Evolutionary conservation across 805 yeast genomes (phyloP), one percentile per base, ranked within the genome.

Genomic region (Brettanomyces anomalus): DNA sequence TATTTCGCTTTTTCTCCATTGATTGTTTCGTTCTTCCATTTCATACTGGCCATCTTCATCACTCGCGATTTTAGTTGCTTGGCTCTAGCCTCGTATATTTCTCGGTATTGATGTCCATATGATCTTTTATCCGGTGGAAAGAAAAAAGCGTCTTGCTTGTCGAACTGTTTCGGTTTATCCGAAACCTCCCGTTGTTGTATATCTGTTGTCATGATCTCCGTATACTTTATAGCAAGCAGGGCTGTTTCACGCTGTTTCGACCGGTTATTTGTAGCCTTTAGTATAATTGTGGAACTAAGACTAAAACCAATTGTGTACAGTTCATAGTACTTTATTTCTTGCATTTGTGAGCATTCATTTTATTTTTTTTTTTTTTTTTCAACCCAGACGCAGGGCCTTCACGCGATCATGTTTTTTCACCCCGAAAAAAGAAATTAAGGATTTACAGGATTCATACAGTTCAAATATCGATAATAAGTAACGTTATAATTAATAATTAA

Each of bases 71-170:
- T 66, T 36, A 82, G 61, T 20, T 56, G 56, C 3, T 58, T 58
- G n/a, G 79, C 62, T 26, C 90, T 66, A 45, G 68, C 62, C 43
- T 64, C 69, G 51, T 83, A 83, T 30, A 80, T 60, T 19, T 69
- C 62, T 26, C 79, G 79, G 51, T 71, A 83, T 55, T 83, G 90
- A 28, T 66, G 65, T 20, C 63, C 67, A 48, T 77, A 80, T 5
- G 68, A 60, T 33, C 81, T 60, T 31, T 46, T 36, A 0, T 42
- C 44, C 3, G 56, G 45, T 2, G 53, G 33, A 13, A 55, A 43
- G 15, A 17, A 15, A 34, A 46, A 57, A 14, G 26, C 39, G 26
- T 45, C 45, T 6, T 43, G 31, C 8, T 36, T 41, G 7, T 43
- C 36, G 38, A 43, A 51, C 14, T 44, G 33, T 3, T 34, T 17